Percentiles rank a stretch among this genome's conserved stretches.
Evolutionary conservation across 208 protist genomes (phyloP).

Genomic region (Crithidia fasciculata): DNA sequence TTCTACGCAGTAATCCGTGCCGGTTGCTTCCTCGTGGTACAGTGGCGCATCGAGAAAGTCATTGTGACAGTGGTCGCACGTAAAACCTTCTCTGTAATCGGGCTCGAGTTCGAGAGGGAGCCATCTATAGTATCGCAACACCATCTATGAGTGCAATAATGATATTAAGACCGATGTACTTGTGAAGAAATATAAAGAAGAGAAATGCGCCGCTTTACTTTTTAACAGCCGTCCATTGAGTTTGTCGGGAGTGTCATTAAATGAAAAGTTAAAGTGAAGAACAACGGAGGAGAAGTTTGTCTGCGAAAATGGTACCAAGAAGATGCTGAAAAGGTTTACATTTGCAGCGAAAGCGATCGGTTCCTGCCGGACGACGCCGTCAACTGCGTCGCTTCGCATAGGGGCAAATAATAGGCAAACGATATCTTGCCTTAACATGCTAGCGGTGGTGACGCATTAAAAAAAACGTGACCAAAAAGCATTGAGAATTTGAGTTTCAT

Average conservation of each 20-base stretch:
- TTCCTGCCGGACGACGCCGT: no score
- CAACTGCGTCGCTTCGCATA: no score
- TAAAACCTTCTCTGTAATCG: slow-evolving; percentile 49
- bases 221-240: no score
- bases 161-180: not conserved
- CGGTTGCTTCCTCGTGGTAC: slow-evolving; percentile 41
- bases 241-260: not conserved
- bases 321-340: no score
- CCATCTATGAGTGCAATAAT: slow-evolving; percentile 19
- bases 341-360: no score
- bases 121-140: slow-evolving; percentile 47
- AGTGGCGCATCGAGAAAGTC: slow-evolving; percentile 40
- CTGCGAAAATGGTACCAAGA: no score
- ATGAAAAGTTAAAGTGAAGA: not conserved
- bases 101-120: slow-evolving; percentile 44
- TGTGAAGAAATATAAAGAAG: slow-evolving; percentile 8
- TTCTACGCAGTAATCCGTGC: slow-evolving; percentile 43
- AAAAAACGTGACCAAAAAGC: no score
- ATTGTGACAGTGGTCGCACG: slow-evolving; percentile 41
- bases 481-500: no score
- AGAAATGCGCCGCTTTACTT: slow-evolving; percentile 2
- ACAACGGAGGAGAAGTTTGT: no score
- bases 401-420: no score
- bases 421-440: no score
- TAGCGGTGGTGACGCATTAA: no score